Evolutionary conservation across 2,329 filamentous ascomycete species (phyloP), one percentile per base, ranked within the genome.

Genomic region (Fusarium sp.): DNA sequence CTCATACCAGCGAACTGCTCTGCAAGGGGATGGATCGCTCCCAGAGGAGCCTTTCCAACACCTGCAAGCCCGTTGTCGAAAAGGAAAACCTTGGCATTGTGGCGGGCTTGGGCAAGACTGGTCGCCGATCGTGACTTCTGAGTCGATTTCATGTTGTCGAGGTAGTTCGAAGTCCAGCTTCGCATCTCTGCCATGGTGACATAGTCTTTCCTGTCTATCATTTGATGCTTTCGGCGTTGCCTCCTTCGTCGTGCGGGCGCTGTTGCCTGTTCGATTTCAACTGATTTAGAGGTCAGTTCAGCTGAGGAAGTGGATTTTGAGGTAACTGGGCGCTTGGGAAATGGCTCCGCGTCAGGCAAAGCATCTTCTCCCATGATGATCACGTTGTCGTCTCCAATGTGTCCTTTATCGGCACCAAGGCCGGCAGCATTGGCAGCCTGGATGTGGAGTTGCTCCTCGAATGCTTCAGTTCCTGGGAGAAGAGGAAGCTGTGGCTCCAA

Each of bases 131-230:
- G 72, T 54, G 57, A 62, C 52, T 77, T 78, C 55, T 63, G 74
- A 39, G 65, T 67, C 19, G 69, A 75, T 28, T 77, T 70, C 87
- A 92, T 94, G 67, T 89, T 90, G 13, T 75, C 65, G 9, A 81
- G 61, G 56, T 87, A 87, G 40, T 83, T 71, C 2, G 67, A 56
- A 51, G 76, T 73, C 84, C 83, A 86, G 7, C 65, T 55, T 55
- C 76, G 79, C 47, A 84, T 73, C 51, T 79, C 76, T 14, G 66
- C 70, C 57, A 77, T 71, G 11, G 79, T 71, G 11, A 86, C 28
- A 19, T 77, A 75, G 17, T 79, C 79, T 58, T 49, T 59, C 13
- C 65, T 19, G 46, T 82, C 80, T 7, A 79, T 14, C 72, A 80
- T 75, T 15, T 45, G 56, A 15, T 75, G 46, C 13, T 65, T 17